Base-by-base conservation (phyloP, 768 basidiomycete genomes). In the Cyclocybe aegerita region DNA sequence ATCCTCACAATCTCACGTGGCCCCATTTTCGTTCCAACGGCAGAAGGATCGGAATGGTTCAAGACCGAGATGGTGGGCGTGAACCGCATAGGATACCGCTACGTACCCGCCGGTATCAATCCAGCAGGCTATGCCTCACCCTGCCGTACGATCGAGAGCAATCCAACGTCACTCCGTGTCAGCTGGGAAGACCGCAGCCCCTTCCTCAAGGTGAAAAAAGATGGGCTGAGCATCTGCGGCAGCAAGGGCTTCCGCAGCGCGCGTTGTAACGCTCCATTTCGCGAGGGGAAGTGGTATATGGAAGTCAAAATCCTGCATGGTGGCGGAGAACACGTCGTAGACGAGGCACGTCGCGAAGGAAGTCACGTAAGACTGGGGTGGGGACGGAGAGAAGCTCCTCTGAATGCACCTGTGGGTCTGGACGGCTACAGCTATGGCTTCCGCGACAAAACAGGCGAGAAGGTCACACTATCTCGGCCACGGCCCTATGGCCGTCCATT, bases 361-460 rank as follows among this genome's bases (percentile, higher is more conserved):
- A 81, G 90, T 46, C 87, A 98, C 69, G 87, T 98, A 33, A 76
- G 97, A 12, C 70, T 98, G 1, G 97, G 97, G 1, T 96, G 93
- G 85, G 96, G 83, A 2, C 75, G 97, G 35, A 77, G 97, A 49
- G 97, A 99, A 67, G 90, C 93, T 6, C 85, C 90, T n/a, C 74
- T 98, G 38, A 96, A 97, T 57, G 93, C 84, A 0, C 97, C 97
- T 0, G 93, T 85, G 11, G 97, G 97, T 0, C 70, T 95, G 9
- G 97, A 99, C 60, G 95, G 88, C 2, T 98, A 98, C 67, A 88
- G 86, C 54, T 98, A 98, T 62, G 93, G 87, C 5, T 78, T 86
- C 59, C 83, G 96, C 44, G 97, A 99, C 78, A 93, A 85, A 59
- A 86, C 85, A 0, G 96, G 97, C 9, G 92, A 98, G 55, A 94